These are phyloP conservation scores for Gossypium stocksii DNA, from an alignment of 345 rosid genomes.

Conservation along the genomic window DNA sequence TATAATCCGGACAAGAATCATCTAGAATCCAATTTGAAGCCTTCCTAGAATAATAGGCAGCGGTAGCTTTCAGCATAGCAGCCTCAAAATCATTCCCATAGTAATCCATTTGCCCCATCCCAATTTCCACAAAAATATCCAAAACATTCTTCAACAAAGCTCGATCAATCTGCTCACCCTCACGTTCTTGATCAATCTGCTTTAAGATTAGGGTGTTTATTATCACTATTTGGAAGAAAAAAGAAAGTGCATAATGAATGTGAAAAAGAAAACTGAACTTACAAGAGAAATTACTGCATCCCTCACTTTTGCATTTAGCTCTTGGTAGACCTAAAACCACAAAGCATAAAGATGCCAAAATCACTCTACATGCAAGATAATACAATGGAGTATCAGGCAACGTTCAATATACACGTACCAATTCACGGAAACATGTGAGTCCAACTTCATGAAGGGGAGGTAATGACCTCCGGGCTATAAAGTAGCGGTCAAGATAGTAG, in stretches of 20 bases:
- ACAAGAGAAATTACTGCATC: slow-evolving; percentile 57
- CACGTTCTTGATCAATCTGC: slow-evolving; percentile 65
- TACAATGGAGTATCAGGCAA: background rate
- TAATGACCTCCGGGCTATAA: slow-evolving; percentile 29
- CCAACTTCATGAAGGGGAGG: slow-evolving; percentile 44
- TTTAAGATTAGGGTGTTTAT: background rate
- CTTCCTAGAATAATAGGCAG: slow-evolving; percentile 60
- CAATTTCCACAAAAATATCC: slow-evolving; percentile 64
- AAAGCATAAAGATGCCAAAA: background rate
- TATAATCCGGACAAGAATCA: slow-evolving; percentile 60
- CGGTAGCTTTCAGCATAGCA: slow-evolving; percentile 47
- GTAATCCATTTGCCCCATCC: slow-evolving; percentile 49
- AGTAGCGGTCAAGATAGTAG: slow-evolving; percentile 47
- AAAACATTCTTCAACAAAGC: slow-evolving; percentile 65
- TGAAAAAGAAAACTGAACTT: slow-evolving; percentile 17
- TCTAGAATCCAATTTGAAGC: slow-evolving; percentile 66
- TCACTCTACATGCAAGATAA: background rate
- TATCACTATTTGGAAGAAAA: background rate
- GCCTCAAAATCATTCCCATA: slow-evolving; percentile 57
- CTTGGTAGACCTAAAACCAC: slow-evolving; percentile 30
- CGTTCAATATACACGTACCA: slow-evolving; percentile 1
- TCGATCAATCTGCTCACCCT: slow-evolving; percentile 64
- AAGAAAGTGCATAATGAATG: background rate
- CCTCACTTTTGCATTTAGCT: slow-evolving; percentile 44
- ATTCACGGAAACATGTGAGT: slow-evolving; percentile 32